A percentile compares a stretch with the other conserved stretches of the same genome.
These are phyloP conservation scores for Fusarium sp. DNA, from an alignment of 2,329 filamentous ascomycete genomes.

Conservation along the genomic window DNA sequence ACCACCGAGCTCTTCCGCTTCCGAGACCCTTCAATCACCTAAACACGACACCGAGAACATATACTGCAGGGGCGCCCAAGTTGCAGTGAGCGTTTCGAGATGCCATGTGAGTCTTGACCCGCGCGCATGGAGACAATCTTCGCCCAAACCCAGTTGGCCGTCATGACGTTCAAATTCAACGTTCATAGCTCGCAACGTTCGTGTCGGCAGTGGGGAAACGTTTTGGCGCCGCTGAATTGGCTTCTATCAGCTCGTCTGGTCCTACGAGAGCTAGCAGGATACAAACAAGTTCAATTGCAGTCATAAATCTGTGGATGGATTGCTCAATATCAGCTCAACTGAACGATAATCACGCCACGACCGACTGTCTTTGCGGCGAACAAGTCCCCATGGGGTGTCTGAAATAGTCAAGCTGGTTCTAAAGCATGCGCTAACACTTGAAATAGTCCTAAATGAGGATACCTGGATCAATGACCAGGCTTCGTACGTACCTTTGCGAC, in stretches of 20 bases:
- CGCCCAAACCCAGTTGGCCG: constrained; percentile 10
- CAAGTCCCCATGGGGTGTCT: constrained; percentile 8
- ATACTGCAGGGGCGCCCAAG: constrained; percentile 37
- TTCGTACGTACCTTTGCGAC: constrained; percentile 46
- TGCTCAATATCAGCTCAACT: constrained; percentile 7
- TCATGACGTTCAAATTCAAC: background rate
- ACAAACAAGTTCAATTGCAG: constrained; percentile 39
- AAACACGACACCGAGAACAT: constrained; percentile 33
- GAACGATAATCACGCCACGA: constrained; percentile 7
- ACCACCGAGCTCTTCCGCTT: constrained; percentile 30
- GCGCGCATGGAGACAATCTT: constrained; percentile 17
- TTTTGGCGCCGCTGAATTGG: constrained; percentile 12
- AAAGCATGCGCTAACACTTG: constrained; percentile 34
- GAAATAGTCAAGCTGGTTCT: background rate
- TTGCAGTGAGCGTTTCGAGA: constrained; percentile 48
- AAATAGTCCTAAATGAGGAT: constrained; percentile 53
- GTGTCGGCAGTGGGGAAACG: constrained; percentile 7
- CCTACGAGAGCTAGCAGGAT: constrained; percentile 8
- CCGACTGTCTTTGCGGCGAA: constrained; percentile 7
- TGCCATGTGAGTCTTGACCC: constrained; percentile 53
- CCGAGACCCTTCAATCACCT: constrained; percentile 23
- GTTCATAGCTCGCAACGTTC: constrained; percentile 23
- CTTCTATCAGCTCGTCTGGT: constrained; percentile 14
- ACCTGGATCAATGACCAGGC: constrained; percentile 55
- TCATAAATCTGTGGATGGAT: constrained; percentile 22